These are phyloP conservation scores for Seminavis robusta DNA, from an alignment of 108 stramenopile species.

Conservation along the genomic window DNA sequence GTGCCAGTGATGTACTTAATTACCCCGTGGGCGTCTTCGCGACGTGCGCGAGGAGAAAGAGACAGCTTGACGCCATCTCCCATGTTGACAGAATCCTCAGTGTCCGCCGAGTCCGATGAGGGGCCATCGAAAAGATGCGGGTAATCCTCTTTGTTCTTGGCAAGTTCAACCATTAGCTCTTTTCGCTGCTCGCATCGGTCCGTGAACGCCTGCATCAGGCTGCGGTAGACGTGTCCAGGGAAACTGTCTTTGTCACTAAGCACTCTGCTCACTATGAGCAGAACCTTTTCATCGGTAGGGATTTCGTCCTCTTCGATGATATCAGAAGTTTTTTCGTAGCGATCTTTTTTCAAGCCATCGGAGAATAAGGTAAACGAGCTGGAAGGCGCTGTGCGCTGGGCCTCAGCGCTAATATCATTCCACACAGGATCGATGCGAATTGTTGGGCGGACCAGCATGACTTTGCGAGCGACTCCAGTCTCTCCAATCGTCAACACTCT, in stretches of 20 bases:
- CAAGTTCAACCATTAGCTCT: constrained; percentile 10
- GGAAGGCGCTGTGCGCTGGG: constrained; percentile 23
- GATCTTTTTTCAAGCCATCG: constrained; percentile 30
- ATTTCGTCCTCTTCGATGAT: constrained; percentile 76
- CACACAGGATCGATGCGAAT: constrained; percentile 70
- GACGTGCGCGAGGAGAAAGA: constrained; percentile 23
- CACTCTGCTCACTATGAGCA: constrained; percentile 65
- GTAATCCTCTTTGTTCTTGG: background rate
- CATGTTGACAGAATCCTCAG: background rate
- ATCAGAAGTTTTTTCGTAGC: constrained; percentile 65
- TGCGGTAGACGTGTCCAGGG: constrained; percentile 76
- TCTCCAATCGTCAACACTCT: constrained; percentile 54
- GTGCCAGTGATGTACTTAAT: constrained; percentile 87
- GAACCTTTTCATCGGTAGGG: constrained; percentile 70
- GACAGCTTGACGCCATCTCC: no score
- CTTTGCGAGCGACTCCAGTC: constrained; percentile 34
- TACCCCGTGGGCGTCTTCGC: constrained; percentile 77
- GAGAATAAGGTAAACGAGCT: constrained; percentile 15
- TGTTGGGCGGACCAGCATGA: constrained; percentile 70
- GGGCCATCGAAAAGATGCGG: no score
- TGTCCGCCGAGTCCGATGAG: background rate
- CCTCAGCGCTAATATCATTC: constrained; percentile 50
- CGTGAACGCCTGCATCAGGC: constrained; percentile 53
- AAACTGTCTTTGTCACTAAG: constrained; percentile 79
- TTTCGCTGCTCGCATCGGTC: constrained; percentile 20